Evolutionary conservation across 1,139 yeast species (phyloP), one percentile per base, ranked within the genome.

Genomic region (Saccharomyces pastorianus): DNA sequence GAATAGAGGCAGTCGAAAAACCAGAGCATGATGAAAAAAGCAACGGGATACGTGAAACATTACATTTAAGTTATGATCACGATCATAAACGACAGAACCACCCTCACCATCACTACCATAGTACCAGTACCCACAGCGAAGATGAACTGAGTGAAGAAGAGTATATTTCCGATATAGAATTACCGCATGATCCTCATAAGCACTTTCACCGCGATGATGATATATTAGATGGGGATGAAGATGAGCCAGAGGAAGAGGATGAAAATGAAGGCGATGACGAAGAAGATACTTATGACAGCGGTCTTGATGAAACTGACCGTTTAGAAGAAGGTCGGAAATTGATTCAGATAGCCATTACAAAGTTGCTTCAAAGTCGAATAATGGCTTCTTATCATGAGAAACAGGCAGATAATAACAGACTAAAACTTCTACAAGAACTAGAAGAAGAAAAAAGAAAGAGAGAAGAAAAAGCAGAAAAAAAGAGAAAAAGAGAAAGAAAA

Each of bases 401-500:
- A 58, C 80, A 86, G 31, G 90, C 96, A 1, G 86, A 85, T 58
- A 95, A 86, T 63, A 79, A 91, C 54, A 85, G 91, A 53, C 79
- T 80, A 63, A 82, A 78, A 66, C 78, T 88, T 56, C 78, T 88
- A 58, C 88, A 83, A 67, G 96, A 89, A 67, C 77, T 89, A 53
- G 96, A 88, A 62, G 91, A 86, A 20, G 96, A 88, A 70, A 89
- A 85, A 62, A 76, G 78, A 52, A 82, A 84, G 81, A 65, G 93
- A 84, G 60, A 83, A 83, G 53, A 85, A 85, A 69, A 86, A 85
- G 65, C 77, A 78, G 60, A 79, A 78, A 59, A 91, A 87, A 65
- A 84, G 82, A 69, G 96, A 89, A 64, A 85, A 85, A 71, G 85
- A 85, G 54, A 87, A 85, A 68, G 95, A 88, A 62, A 88, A 85